Evolutionary conservation across 768 basidiomycete species (phyloP).

Genomic region (Coprinopsis strossmayeri): DNA sequence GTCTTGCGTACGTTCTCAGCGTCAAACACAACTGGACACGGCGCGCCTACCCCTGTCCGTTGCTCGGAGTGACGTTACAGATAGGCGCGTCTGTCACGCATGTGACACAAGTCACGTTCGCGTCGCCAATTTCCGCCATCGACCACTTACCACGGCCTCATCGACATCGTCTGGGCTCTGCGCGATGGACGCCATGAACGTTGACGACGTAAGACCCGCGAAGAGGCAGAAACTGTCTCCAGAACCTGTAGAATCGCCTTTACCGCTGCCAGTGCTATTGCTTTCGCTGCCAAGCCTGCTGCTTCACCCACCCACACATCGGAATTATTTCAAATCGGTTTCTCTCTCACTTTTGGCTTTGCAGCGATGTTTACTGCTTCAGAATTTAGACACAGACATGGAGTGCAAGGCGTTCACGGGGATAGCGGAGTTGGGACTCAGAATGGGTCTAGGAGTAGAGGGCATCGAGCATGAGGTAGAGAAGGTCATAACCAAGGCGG

Average conservation of each 20-base stretch:
- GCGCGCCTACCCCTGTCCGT: too few relatives aligned
- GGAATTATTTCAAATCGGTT: conserved; percentile 46
- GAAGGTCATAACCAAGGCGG: conserved; percentile 62
- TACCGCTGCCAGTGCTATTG: conserved; percentile 43
- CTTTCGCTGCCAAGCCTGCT: conserved; percentile 57
- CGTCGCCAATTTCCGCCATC: neutral
- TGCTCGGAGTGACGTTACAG: neutral
- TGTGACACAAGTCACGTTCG: neutral
- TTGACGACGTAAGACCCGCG: neutral
- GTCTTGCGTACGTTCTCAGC: too few relatives aligned
- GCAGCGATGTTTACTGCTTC: conserved; percentile 44
- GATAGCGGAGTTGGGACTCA: conserved; percentile 63
- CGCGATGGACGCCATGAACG: neutral
- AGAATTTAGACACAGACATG: conserved; percentile 45
- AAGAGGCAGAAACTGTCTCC: neutral
- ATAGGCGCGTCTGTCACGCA: neutral
- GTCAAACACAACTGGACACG: neutral
- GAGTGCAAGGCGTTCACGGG: conserved; percentile 71
- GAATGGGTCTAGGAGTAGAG: conserved; percentile 41
- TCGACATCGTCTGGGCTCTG: neutral
- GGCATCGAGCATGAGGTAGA: conserved; percentile 58
- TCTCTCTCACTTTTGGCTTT: conserved; percentile 51
- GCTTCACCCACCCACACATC: conserved; percentile 59
- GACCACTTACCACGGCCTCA: neutral
- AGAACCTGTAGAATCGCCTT: neutral